Base-by-base conservation (phyloP, 495 filamentous ascomycete genomes). In the Trichoderma erinaceum region DNA sequence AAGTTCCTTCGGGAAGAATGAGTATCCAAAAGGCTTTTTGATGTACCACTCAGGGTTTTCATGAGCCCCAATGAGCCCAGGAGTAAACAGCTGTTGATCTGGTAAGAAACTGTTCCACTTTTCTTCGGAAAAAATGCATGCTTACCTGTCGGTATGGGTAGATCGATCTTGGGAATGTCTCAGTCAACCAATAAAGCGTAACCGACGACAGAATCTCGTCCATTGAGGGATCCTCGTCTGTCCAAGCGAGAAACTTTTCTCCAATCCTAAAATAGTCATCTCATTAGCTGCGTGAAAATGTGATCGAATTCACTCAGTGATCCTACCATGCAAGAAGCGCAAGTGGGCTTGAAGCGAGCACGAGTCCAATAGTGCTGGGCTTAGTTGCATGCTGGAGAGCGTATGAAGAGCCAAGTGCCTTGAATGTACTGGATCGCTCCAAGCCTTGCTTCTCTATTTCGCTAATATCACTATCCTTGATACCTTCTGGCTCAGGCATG, bases 161-260 rank as follows among this genome's bases (percentile, higher is more conserved):
- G 43, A 89, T 85, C 1, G 80, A 78, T 8, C 79, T 77, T 18
- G 85, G 80, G 64, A 85, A 84, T 0, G 80, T 81, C 23, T 85
- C 77, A 0, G 85, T 88, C 27, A 89, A 76, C 87, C 86, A 89
- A 73, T 85, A 90, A 11, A 88, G 69, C 3, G 79, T 83, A 32
- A 86, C 76, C 2, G 78, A 75, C 41, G 83, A 82, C 6, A 89
- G 77, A 41, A 90, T 87, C 5, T 75, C 76, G n/a, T 87, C 76
- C 1, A 80, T 44, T 1, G 78, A 64, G 1, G 86, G 80, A 15
- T 80, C 73, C 3, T 77, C 77, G 68, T 89, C 86, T 5, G 79
- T 78, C 87, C 86, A 89, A 43, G 80, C 80, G 16, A 87, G 71
- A 68, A 84, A 85, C 68, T 88, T 89, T 73, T 89, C 87, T 23